Percentiles rank a stretch among this genome's conserved stretches.
Conservation (phyloP, 768 basidiomycete species). For the Symmetrospora coprosmae region DNA sequence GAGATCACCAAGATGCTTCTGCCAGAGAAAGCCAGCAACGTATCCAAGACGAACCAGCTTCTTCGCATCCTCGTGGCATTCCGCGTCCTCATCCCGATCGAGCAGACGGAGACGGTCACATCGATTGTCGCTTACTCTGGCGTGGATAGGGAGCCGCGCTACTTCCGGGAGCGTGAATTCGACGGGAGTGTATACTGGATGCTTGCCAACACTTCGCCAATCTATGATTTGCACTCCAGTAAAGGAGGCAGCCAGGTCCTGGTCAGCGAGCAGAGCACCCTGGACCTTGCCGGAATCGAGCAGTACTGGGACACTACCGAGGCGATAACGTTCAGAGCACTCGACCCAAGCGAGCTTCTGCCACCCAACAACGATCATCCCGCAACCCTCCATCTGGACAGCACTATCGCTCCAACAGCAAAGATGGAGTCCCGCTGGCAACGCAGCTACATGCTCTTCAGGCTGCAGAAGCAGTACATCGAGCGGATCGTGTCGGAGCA, state of each 20-base stretch:
- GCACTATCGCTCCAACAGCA: background rate
- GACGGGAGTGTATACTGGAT: background rate
- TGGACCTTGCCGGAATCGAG: background rate
- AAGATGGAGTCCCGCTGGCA: slow-evolving; percentile 41
- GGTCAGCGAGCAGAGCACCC: background rate
- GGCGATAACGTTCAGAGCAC: background rate
- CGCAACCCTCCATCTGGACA: background rate
- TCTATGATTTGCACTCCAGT: background rate
- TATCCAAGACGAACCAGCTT: too few species aligned
- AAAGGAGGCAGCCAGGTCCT: background rate
- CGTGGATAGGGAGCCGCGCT: slow-evolving; percentile 36
- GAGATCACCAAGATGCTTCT: slow-evolving; percentile 12
- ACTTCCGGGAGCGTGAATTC: slow-evolving; percentile 34
- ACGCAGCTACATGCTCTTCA: slow-evolving; percentile 49
- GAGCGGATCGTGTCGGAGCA: slow-evolving; percentile 43
- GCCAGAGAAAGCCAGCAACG: background rate
- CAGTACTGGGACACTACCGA: slow-evolving; percentile 1
- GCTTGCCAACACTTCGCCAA: slow-evolving; percentile 3
- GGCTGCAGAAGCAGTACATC: slow-evolving; percentile 56
- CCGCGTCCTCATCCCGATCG: slow-evolving; percentile 47
- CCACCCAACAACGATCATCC: background rate
- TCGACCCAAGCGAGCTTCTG: background rate
- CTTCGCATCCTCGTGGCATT: slow-evolving; percentile 47
- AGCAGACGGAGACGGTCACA: slow-evolving; percentile 40
- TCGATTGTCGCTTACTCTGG: background rate